Base-by-base conservation (phyloP, 176 grass and related monocot genomes). In the Oryza meridionalis region DNA sequence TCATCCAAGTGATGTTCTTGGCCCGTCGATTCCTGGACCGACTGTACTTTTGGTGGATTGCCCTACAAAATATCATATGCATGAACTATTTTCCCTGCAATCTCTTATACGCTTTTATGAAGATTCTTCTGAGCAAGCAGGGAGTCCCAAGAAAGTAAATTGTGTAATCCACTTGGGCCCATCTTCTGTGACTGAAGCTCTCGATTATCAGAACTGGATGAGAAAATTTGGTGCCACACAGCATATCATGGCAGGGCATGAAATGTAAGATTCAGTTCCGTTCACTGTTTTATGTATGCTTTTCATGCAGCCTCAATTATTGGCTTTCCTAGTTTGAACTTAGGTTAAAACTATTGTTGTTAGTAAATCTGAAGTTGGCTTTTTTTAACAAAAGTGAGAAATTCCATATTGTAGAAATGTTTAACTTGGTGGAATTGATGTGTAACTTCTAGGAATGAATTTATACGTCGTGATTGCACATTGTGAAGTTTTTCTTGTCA, bases 211-310 rank as follows among this genome's bases (percentile, higher is more conserved):
- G 71, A 88, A 88, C 25, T 98, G 96, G 96, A 95, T 98, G 91
- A 88, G 72, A 70, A 91, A 35, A 81, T 98, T 98, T 87, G 91
- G 92, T 2, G 7, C 45, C 33, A 70, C 93, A 87, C 87, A 98
- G 21, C 96, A 98, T 88, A 92, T 95, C 49, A 98, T 98, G 96
- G 96, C 93, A 59, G 96, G 96, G 72, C 96, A 98, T 89, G 96
- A 95, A 90, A 94, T 85, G 96, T 98, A 88, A 81, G 87, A 70
- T 88, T 78, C 87, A 69, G 32, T 86, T 88, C 21, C 24, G 70
- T 84, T 69, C 82, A 31, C 17, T 10, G 66, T 72, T 72, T 77
- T 68, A 55, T 77, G 4, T 17, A 45, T 71, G 33, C 26, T 49
- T 65, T 66, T 65, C 53, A 74, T 68, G 31, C 16, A 61, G 66